Conservation (phyloP, 2,329 filamentous ascomycete species). For the Ophiostoma quercus region DNA sequence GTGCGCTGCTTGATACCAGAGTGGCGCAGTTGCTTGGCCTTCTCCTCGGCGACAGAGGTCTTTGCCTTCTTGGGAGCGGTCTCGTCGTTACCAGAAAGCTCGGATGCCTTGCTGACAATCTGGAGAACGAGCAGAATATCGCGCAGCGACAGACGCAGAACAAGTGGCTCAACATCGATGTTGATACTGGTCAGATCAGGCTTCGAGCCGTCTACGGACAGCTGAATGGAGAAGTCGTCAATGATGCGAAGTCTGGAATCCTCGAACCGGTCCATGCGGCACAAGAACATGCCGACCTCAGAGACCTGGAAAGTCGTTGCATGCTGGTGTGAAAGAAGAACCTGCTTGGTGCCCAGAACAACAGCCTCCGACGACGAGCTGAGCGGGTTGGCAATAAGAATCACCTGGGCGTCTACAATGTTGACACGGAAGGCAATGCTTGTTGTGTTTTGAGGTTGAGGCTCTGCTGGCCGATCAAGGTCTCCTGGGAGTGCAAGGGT, state of each 20-base stretch:
- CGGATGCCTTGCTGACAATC: conserved; percentile 84
- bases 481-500: background rate
- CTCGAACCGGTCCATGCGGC: conserved; percentile 97
- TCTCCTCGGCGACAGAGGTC: conserved; percentile 46
- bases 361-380: conserved; percentile 90
- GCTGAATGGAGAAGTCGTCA: conserved; percentile 89
- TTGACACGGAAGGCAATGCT: conserved; percentile 80
- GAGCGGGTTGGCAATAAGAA: conserved; percentile 90
- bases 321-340: conserved; percentile 88
- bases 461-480: background rate
- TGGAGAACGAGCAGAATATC: conserved; percentile 93
- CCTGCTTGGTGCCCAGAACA: conserved; percentile 88
- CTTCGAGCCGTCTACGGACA: conserved; percentile 71
- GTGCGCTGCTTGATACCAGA: conserved; percentile 51
- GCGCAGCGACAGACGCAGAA: conserved; percentile 81
- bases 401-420: conserved; percentile 91
- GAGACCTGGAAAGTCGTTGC: conserved; percentile 89
- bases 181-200: conserved; percentile 69
- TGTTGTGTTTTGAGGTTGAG: conserved; percentile 29
- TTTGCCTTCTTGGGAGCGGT: conserved; percentile 45
- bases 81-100: conserved; percentile 61
- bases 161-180: conserved; percentile 82
- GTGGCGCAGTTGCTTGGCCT: conserved; percentile 50
- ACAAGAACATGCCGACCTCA: conserved; percentile 95
- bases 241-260: conserved; percentile 84